phyloP scores from a whole-genome alignment of 805 yeast genomes.

The Starmerella floricola region DNA sequence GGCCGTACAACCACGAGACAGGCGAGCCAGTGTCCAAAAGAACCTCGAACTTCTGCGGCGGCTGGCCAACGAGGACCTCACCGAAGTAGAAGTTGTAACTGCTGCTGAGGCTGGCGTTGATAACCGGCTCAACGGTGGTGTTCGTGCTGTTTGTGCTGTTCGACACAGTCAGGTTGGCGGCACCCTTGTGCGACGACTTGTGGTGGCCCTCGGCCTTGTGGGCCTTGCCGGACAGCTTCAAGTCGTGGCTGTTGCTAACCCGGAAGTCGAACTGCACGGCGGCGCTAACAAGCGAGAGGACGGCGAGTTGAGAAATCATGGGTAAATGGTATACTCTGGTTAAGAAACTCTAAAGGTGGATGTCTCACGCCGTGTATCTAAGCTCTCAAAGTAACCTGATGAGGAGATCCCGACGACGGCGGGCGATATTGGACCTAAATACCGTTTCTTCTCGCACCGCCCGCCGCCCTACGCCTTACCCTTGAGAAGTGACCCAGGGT shows the following conservation, averaged over 20 bases:
- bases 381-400: not conserved
- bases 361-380: no score
- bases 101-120: conserved; percentile 21
- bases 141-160: not conserved
- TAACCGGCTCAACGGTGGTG: conserved; percentile 12
- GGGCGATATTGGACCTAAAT: not conserved
- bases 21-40: conserved; percentile 42
- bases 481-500: no score
- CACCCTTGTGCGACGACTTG: not conserved
- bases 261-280: conserved; percentile 11
- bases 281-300: conserved; percentile 11
- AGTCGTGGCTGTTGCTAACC: conserved; percentile 6
- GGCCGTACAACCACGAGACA: conserved; percentile 38
- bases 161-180: not conserved
- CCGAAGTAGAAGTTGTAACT: conserved; percentile 30
- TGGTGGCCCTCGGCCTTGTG: not conserved
- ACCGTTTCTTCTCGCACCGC: not conserved
- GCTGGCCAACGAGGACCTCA: conserved; percentile 32
- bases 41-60: conserved; percentile 34
- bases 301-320: conserved; percentile 8
- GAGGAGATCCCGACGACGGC: not conserved
- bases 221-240: not conserved
- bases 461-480: not conserved
- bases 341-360: no score
- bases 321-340: not conserved